Evolutionary conservation across 768 basidiomycete genomes (phyloP).

Genomic region (Trametes villosa): DNA sequence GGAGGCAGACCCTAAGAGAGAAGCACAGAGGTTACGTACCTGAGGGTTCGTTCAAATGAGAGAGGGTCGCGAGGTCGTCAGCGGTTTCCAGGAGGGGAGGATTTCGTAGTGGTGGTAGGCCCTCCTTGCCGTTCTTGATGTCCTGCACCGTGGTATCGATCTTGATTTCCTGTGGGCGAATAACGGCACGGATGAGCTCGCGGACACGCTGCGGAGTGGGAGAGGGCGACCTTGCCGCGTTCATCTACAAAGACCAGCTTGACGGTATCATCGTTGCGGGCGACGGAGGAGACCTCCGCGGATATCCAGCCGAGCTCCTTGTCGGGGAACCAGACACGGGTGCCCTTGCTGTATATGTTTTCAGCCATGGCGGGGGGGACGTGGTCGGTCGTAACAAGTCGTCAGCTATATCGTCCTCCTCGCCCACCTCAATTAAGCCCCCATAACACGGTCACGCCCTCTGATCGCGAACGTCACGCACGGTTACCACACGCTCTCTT

Average conservation of each 20-base stretch:
- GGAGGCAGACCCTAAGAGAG: too few relatives aligned
- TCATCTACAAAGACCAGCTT: slow-evolving; percentile 88
- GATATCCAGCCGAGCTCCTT: slow-evolving; percentile 95
- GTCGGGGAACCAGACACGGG: slow-evolving; percentile 91
- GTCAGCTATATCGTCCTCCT: slow-evolving; percentile 7
- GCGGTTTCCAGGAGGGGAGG: slow-evolving; percentile 95
- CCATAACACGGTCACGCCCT: background rate
- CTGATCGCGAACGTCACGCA: background rate
- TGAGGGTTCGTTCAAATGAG: slow-evolving; percentile 96
- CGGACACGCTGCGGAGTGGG: slow-evolving; percentile 2
- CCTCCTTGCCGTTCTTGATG: slow-evolving; percentile 78
- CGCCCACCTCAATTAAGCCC: background rate
- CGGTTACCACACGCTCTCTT: background rate
- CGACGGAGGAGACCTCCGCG: slow-evolving; percentile 74
- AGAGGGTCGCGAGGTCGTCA: slow-evolving; percentile 97
- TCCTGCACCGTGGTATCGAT: slow-evolving; percentile 81
- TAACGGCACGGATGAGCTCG: background rate
- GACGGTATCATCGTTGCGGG: slow-evolving; percentile 75
- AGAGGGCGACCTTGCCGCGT: slow-evolving; percentile 75
- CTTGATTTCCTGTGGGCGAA: slow-evolving; percentile 62
- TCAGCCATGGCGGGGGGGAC: slow-evolving; percentile 65
- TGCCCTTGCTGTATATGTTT: slow-evolving; percentile 90
- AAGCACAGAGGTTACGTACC: too few relatives aligned
- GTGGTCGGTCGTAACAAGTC: slow-evolving; percentile 25
- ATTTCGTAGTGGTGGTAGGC: slow-evolving; percentile 92